Conservation (phyloP, 2,329 filamentous ascomycete genomes). For the Aspergillus terreus region DNA sequence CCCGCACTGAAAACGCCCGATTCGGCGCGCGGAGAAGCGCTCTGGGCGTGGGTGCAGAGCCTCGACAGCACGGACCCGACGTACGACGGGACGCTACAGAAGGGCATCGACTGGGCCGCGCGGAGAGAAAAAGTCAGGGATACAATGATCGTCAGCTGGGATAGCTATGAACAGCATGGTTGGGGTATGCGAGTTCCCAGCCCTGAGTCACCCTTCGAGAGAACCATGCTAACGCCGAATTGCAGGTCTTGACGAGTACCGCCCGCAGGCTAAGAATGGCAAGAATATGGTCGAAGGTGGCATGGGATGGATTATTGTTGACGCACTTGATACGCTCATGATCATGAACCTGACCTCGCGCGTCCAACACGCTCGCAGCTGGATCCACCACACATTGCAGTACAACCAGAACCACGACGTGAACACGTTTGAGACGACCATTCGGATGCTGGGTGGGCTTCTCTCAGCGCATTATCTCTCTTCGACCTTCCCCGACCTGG, state of each 20-base stretch:
- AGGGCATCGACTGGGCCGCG: slow-evolving; percentile 66
- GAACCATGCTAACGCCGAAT: slow-evolving; percentile 21
- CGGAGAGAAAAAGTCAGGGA: slow-evolving; percentile 80
- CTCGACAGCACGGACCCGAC: slow-evolving; percentile 41
- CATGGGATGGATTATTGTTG: slow-evolving; percentile 97
- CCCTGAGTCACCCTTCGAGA: too few relatives aligned
- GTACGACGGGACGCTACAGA: slow-evolving; percentile 23
- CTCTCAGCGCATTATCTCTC: slow-evolving; percentile 95
- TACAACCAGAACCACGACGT: slow-evolving; percentile 95
- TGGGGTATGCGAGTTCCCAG: slow-evolving; percentile 65
- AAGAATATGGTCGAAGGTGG: slow-evolving; percentile 82
- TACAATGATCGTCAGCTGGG: slow-evolving; percentile 88
- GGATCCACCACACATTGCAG: slow-evolving; percentile 74
- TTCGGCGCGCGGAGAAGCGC: slow-evolving; percentile 37
- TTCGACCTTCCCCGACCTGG: slow-evolving; percentile 73
- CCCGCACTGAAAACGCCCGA: slow-evolving; percentile 17
- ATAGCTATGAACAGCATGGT: slow-evolving; percentile 84
- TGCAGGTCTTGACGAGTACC: slow-evolving; percentile 66
- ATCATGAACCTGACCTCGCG: slow-evolving; percentile 94
- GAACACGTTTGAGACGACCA: slow-evolving; percentile 96
- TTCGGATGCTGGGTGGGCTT: slow-evolving; percentile 91
- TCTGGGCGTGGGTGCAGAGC: slow-evolving; percentile 57
- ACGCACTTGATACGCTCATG: slow-evolving; percentile 93
- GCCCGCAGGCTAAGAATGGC: slow-evolving; percentile 74
- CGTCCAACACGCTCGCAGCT: slow-evolving; percentile 78